phyloP scores from a whole-genome alignment of 2,329 filamentous ascomycete species.

The Trichoderma simmonsii region DNA sequence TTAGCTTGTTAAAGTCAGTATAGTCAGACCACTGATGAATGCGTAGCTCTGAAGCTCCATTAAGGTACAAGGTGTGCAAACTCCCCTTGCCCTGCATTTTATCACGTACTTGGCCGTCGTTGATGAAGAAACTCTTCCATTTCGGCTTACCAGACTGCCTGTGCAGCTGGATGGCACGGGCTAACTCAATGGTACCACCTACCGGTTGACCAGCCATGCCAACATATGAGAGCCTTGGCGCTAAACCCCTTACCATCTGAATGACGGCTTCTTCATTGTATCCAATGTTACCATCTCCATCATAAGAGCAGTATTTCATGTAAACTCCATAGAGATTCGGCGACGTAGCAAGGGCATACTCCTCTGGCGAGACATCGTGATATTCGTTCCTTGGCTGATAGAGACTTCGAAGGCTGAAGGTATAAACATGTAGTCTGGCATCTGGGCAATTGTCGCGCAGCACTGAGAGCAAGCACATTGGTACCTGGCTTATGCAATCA shows the following conservation, averaged over 20 bases:
- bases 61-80: background rate
- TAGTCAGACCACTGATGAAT: background rate
- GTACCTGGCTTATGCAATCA: background rate
- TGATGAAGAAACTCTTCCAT: background rate
- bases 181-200: background rate
- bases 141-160: background rate
- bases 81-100: background rate
- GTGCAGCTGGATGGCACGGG: background rate
- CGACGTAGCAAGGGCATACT: background rate
- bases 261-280: background rate
- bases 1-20: background rate
- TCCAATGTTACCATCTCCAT: background rate
- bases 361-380: background rate
- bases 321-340: background rate
- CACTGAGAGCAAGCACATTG: background rate
- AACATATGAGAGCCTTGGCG: background rate
- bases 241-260: background rate
- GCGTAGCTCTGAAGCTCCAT: background rate
- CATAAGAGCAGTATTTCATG: background rate
- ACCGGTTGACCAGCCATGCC: background rate
- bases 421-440: background rate
- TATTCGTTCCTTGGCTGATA: background rate
- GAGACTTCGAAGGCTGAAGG: background rate
- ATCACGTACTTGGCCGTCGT: background rate
- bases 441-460: background rate